Percentiles rank a stretch among this genome's conserved stretches.
Conservation (phyloP, 805 yeast genomes). For the Starmerella sp. region DNA sequence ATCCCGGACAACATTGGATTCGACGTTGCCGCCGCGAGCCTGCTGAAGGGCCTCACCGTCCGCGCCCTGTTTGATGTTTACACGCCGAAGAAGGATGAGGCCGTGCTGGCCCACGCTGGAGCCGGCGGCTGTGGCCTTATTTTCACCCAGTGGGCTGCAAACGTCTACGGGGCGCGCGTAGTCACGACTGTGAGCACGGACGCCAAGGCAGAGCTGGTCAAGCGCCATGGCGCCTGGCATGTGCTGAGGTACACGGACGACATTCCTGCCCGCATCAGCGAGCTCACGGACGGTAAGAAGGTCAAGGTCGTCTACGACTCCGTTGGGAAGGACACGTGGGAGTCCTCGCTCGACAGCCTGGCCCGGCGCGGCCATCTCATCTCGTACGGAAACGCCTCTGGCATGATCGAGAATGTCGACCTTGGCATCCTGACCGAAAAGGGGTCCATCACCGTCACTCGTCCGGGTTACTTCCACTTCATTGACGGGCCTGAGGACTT, state of each 20-base stretch:
- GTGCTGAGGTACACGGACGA: constrained; percentile 37
- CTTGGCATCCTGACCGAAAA: constrained; percentile 43
- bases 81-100: constrained; percentile 54
- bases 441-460: constrained; percentile 43
- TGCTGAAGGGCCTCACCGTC: constrained; percentile 69
- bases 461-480: constrained; percentile 56
- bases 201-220: constrained; percentile 60
- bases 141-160: constrained; percentile 50
- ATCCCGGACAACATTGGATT: constrained; percentile 42
- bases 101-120: constrained; percentile 74
- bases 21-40: constrained; percentile 44
- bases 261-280: constrained; percentile 25
- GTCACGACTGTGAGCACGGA: constrained; percentile 76
- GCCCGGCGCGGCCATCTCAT: constrained; percentile 61
- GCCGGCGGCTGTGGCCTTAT: constrained; percentile 89
- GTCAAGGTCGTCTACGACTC: constrained; percentile 30
- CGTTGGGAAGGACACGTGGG: constrained; percentile 53
- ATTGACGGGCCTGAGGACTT: constrained; percentile 30
- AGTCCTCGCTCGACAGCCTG: constrained; percentile 46
- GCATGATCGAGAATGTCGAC: constrained; percentile 61
- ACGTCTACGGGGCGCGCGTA: constrained; percentile 55
- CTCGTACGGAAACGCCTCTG: constrained; percentile 78
- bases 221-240: constrained; percentile 65
- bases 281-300: constrained; percentile 28
- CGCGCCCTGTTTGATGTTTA: constrained; percentile 51